Base-by-base conservation (phyloP, 768 basidiomycete species). In the Candolleomyces aberdarensis region DNA sequence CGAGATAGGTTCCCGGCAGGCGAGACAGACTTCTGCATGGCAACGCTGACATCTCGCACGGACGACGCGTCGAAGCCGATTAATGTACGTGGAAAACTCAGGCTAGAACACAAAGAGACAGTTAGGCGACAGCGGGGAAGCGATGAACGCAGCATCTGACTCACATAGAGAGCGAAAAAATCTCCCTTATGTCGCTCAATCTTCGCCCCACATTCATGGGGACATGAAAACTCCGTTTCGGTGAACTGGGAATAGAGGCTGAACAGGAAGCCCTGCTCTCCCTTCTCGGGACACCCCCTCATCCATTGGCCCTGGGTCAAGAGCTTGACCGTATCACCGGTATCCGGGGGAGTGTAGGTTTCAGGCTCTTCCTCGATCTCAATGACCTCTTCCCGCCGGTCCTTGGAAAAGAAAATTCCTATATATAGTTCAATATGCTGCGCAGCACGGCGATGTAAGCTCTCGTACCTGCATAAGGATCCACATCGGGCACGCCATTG, bases 331-430 rank as follows among this genome's bases (percentile, higher is more conserved):
- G 73, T 73, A 59, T 85, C 82, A 44, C 72, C 74, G 8, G 70
- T 64, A 59, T 71, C 77, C 17, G 77, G 71, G 36, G 91, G 69
- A 44, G 70, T 62, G 17, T 75, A 75, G 13, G 76, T 70, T 70
- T 90, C 88, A 7, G 87, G 81, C 53, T 87, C 82, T 74, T 95
- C 94, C 68, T 95, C 89, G 0, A 95, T 85, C 75, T 97, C 94
- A 51, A 96, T 92, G 41, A 96, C 90, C 72, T 92, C 91, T 74
- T 96, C 95, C 46, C 85, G 84, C 52, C 95, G 84, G 70, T 95
- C 93, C 77, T 96, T 96, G 47, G 94, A 96, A 73, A 95, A 97
- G 80, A 96, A 96, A 57, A 96, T 85, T 22, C 92, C 94, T 94
- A 61, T 5, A 20, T 47, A 32, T 36, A 44, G 43, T 5, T 53